These are phyloP conservation scores for Lentinula detonsa DNA, from an alignment of 768 basidiomycete genomes.

Conservation along the genomic window DNA sequence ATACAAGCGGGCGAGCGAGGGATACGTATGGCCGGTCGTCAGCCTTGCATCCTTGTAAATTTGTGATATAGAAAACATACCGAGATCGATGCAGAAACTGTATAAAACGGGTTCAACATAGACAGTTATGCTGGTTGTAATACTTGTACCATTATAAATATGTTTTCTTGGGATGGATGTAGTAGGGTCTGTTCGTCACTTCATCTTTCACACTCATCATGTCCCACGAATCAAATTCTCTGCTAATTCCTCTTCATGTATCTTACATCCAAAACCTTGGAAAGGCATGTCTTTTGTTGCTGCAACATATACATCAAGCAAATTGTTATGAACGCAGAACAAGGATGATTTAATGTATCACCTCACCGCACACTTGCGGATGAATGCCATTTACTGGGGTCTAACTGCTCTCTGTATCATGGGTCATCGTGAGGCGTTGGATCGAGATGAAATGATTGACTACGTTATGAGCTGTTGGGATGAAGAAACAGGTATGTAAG, in stretches of 20 bases:
- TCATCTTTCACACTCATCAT: not conserved
- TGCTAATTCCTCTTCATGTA: slow-evolving; percentile 56
- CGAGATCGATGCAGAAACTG: not conserved
- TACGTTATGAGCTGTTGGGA: slow-evolving; percentile 97
- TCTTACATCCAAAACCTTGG: slow-evolving; percentile 73
- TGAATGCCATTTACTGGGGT: slow-evolving; percentile 98
- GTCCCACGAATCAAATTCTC: not conserved
- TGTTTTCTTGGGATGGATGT: not conserved
- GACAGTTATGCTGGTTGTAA: not conserved
- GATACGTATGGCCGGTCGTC: slow-evolving; percentile 76
- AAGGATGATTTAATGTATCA: slow-evolving; percentile 86
- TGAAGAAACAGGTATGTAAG: slow-evolving; percentile 63
- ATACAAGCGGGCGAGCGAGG: slow-evolving; percentile 58
- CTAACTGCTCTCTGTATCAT: slow-evolving; percentile 82
- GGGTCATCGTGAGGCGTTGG: slow-evolving; percentile 70
- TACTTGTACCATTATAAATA: not conserved
- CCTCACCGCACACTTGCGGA: slow-evolving; percentile 84
- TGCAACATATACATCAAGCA: not conserved
- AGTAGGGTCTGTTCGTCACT: not conserved
- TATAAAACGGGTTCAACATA: not conserved
- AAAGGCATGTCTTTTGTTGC: slow-evolving; percentile 34
- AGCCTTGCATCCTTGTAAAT: slow-evolving; percentile 53
- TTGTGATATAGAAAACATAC: not conserved
- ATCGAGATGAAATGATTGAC: slow-evolving; percentile 76
- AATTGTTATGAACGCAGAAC: slow-evolving; percentile 35